Percentiles rank a stretch among this genome's conserved stretches.
These are phyloP conservation scores for Erysimum cheiranthoides DNA, from an alignment of 345 rosid species.

Conservation along the genomic window DNA sequence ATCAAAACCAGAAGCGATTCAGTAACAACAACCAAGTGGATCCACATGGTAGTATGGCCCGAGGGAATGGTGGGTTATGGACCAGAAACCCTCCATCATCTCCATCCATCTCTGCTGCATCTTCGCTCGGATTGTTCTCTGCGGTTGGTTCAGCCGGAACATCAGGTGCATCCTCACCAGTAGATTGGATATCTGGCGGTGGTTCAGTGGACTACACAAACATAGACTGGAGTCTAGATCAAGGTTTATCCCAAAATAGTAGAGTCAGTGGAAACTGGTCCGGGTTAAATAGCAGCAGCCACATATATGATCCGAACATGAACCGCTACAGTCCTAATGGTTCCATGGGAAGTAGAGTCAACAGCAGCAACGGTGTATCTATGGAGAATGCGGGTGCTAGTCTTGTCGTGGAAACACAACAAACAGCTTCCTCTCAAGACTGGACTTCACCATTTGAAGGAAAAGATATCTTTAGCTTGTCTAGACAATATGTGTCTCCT, in stretches of 20 bases:
- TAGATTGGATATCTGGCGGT: conserved; percentile 77
- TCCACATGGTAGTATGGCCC: conserved; percentile 49
- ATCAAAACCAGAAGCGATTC: conserved; percentile 63
- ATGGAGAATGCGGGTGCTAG: conserved; percentile 50
- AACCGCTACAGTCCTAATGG: conserved; percentile 50
- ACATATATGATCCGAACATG: conserved; percentile 47
- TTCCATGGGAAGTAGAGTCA: conserved; percentile 50
- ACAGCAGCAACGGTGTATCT: conserved; percentile 47
- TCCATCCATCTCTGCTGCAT: conserved; percentile 71
- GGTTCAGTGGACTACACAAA: conserved; percentile 66
- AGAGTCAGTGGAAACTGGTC: conserved; percentile 54
- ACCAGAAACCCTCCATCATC: conserved; percentile 54
- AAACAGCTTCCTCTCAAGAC: conserved; percentile 58
- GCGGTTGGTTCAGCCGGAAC: conserved; percentile 62
- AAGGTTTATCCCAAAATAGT: conserved; percentile 51
- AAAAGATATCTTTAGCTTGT: conserved; percentile 84
- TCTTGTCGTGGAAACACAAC: conserved; percentile 49
- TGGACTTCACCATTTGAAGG: conserved; percentile 96
- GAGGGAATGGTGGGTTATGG: conserved; percentile 63
- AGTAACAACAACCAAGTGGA: conserved; percentile 49
- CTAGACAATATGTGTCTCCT: conserved; percentile 85
- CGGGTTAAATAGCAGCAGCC: conserved; percentile 46
- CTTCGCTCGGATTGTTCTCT: conserved; percentile 83
- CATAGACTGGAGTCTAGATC: conserved; percentile 86
- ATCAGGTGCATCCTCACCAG: conserved; percentile 66